Conservation (phyloP, 2,329 filamentous ascomycete genomes). For the Bertia moriformis region DNA sequence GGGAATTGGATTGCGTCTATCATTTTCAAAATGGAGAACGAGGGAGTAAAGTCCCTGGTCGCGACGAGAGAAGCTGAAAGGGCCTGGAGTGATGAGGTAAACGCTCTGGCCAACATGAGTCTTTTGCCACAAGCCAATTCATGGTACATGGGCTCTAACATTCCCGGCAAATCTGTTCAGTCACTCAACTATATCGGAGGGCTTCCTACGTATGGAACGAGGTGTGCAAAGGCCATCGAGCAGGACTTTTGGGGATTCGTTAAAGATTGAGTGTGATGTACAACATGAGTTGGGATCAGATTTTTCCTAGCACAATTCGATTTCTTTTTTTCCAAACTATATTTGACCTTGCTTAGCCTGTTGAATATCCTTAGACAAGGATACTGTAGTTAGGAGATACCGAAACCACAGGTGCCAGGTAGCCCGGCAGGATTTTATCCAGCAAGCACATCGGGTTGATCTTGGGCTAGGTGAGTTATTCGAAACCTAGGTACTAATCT, state of each 20-base stretch:
- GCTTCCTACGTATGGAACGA: neutral
- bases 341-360: too few species aligned
- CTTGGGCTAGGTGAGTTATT: too few species aligned
- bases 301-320: too few species aligned
- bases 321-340: too few species aligned
- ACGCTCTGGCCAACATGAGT: conserved; percentile 5
- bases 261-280: too few species aligned
- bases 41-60: conserved; percentile 5
- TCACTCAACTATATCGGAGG: conserved; percentile 6
- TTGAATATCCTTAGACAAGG: too few species aligned
- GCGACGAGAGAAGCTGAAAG: conserved; percentile 4
- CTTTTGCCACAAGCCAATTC: conserved; percentile 7
- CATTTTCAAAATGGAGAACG: conserved; percentile 3
- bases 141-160: conserved; percentile 10
- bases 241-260: neutral
- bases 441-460: too few species aligned
- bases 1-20: conserved; percentile 6
- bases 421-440: too few species aligned
- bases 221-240: neutral
- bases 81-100: conserved; percentile 5
- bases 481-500: too few species aligned
- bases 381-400: too few species aligned
- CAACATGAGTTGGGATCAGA: too few species aligned
- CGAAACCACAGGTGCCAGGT: too few species aligned
- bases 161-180: conserved; percentile 9